Conservation (phyloP, 2,329 filamentous ascomycete species). For the Colletotrichum viniferum region DNA sequence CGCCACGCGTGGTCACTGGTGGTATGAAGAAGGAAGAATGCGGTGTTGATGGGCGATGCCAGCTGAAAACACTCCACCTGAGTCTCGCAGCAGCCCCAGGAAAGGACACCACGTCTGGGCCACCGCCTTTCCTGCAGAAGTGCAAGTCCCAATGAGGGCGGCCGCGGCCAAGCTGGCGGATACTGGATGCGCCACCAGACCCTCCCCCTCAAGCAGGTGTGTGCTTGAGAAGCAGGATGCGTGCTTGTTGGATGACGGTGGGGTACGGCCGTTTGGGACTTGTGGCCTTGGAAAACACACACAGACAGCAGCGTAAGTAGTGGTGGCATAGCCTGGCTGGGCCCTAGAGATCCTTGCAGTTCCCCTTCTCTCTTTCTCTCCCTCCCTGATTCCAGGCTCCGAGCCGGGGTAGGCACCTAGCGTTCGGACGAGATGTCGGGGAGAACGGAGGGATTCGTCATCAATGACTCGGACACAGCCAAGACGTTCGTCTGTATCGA, state of each 20-base stretch:
- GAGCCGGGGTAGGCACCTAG: neutral
- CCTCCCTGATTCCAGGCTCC: neutral
- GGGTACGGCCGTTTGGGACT: neutral
- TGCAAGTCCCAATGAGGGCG: neutral
- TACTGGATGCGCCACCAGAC: neutral
- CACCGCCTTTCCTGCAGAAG: neutral
- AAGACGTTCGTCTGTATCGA: neutral
- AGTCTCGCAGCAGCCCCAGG: neutral
- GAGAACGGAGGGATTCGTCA: neutral
- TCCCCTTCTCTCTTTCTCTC: neutral
- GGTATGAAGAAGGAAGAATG: neutral
- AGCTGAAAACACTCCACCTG: neutral
- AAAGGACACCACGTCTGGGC: neutral
- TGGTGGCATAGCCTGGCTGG: neutral
- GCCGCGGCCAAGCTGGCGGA: neutral
- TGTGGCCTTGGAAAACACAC: neutral
- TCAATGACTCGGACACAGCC: neutral
- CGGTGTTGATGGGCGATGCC: neutral
- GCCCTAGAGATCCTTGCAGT: neutral
- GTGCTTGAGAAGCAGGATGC: neutral
- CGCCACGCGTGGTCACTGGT: neutral
- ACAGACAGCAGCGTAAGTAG: neutral
- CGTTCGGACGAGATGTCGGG: neutral
- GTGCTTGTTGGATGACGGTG: neutral
- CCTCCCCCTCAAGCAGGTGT: neutral